A percentile compares a stretch with the other conserved stretches of the same genome.
These are phyloP conservation scores for Aspergillus uvarum DNA, from an alignment of 2,329 filamentous ascomycete genomes.

Conservation along the genomic window DNA sequence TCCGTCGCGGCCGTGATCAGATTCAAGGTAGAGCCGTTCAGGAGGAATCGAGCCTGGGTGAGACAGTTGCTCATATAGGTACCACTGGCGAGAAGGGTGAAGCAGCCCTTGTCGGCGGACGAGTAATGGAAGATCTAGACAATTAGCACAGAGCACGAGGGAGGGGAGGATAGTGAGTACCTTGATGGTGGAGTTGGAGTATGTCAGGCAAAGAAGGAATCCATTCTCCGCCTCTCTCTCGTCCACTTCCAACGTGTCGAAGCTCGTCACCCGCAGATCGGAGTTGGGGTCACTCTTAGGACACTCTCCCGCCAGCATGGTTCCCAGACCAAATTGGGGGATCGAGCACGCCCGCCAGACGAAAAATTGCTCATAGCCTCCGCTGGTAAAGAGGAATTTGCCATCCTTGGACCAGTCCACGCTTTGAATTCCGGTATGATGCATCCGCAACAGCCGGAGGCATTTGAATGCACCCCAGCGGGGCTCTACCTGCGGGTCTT, in stretches of 20 bases:
- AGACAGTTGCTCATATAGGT: constrained; percentile 73
- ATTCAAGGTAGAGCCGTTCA: constrained; percentile 44
- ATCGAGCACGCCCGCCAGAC: constrained; percentile 69
- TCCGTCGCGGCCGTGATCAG: constrained; percentile 74
- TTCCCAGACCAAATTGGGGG: constrained; percentile 54
- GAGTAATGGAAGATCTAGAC: constrained; percentile 49
- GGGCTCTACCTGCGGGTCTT: constrained; percentile 11
- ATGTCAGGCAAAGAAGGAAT: constrained; percentile 67
- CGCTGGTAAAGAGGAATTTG: constrained; percentile 77
- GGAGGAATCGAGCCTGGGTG: constrained; percentile 58
- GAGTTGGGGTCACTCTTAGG: constrained; percentile 50
- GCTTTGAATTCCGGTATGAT: constrained; percentile 80
- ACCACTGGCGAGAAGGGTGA: constrained; percentile 52
- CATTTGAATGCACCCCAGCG: constrained; percentile 46
- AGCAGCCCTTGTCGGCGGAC: constrained; percentile 22
- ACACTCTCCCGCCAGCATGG: constrained; percentile 53
- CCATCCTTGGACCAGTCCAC: constrained; percentile 70
- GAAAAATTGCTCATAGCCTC: constrained; percentile 84
- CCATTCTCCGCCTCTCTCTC: constrained; percentile 23
- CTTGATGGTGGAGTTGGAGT: constrained; percentile 81
- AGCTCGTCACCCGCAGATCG: constrained; percentile 79
- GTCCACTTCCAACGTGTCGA: constrained; percentile 57
- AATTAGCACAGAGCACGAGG: constrained; percentile 15
- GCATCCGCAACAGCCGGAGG: constrained; percentile 68
- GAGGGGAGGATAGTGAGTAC: constrained; percentile 29